Conservation (phyloP, 2,329 filamentous ascomycete genomes). For the Atkinsonella hypoxylon region DNA sequence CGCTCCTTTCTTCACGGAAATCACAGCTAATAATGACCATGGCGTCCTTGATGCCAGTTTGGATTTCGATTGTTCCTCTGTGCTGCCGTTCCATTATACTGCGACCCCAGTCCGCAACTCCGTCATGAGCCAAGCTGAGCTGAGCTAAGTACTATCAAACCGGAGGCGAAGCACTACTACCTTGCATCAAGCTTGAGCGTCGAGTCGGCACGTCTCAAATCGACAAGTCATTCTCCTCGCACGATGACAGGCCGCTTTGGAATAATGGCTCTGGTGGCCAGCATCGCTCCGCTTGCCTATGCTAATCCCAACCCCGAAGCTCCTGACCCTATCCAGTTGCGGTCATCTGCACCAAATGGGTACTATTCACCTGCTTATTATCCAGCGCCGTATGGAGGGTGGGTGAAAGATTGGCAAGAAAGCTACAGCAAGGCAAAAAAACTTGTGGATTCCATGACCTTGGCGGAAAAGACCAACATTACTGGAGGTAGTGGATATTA, state of each 20-base stretch:
- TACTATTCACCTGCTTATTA: constrained; percentile 48
- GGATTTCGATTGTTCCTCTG: background rate
- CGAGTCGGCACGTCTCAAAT: background rate
- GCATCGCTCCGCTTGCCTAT: background rate
- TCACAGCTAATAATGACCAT: no score
- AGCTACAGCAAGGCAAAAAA: constrained; percentile 58
- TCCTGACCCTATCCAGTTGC: background rate
- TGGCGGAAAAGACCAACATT: constrained; percentile 71
- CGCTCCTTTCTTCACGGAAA: background rate
- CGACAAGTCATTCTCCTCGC: background rate
- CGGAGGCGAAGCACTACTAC: background rate
- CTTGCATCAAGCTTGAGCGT: background rate
- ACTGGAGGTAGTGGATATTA: constrained; percentile 59
- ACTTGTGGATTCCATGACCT: constrained; percentile 62
- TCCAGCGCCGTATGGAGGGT: constrained; percentile 60
- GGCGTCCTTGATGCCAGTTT: background rate
- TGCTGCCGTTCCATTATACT: background rate
- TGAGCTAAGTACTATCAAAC: background rate
- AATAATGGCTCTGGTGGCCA: background rate
- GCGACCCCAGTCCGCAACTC: background rate
- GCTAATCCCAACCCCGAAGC: background rate
- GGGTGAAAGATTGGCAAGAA: constrained; percentile 53
- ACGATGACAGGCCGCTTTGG: background rate
- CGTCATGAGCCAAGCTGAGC: background rate
- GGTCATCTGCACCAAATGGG: background rate